A percentile compares a stretch with the other conserved stretches of the same genome.
Conservation (phyloP, 306 rosid genomes). For the Pyrus betulifolia region DNA sequence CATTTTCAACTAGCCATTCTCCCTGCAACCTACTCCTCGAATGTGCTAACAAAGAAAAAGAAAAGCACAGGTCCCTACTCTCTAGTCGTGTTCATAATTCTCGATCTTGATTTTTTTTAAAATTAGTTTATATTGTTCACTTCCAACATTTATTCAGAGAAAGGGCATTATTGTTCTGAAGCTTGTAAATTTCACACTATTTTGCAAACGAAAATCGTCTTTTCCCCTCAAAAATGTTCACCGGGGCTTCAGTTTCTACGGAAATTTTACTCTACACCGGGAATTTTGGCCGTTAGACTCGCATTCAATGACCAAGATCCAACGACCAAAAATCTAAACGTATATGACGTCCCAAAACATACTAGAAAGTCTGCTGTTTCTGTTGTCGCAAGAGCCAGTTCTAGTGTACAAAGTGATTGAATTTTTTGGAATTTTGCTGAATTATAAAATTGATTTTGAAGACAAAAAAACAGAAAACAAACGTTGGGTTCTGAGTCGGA, state of each 20-base stretch:
- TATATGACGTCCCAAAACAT: not conserved
- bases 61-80: not conserved
- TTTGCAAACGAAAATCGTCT: not conserved
- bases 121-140: slow-evolving; percentile 11
- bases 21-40: not conserved
- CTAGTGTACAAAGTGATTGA: not conserved
- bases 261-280: not conserved
- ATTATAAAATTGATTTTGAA: too few species aligned
- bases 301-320: not conserved
- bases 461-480: not conserved
- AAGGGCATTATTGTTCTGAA: not conserved
- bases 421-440: too few species aligned
- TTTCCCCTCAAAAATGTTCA: not conserved
- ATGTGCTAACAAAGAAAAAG: not conserved
- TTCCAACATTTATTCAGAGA: slow-evolving; percentile 8
- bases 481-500: not conserved
- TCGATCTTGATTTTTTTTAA: slow-evolving; percentile 16
- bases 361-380: not conserved
- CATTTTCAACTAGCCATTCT: not conserved
- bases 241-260: not conserved
- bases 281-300: not conserved
- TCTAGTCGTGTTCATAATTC: slow-evolving; percentile 10
- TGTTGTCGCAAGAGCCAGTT: not conserved
- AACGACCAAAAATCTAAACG: not conserved
- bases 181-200: not conserved